phyloP scores from a whole-genome alignment of 805 yeast genomes.

The Candida dendrica region DNA sequence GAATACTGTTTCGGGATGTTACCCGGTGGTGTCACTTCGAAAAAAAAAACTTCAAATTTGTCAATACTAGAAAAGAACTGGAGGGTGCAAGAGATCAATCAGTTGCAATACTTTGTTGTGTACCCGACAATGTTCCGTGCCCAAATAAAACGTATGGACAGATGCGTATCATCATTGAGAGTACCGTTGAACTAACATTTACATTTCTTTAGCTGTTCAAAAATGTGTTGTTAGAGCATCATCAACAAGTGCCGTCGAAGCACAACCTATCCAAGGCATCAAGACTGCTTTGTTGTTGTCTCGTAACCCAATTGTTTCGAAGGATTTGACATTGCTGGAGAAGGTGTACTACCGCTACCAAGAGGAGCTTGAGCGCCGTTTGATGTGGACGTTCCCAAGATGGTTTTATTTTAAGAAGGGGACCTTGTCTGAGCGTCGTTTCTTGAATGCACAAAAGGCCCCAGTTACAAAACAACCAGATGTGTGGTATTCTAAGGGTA shows the following conservation, averaged over 20 bases:
- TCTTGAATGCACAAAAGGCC: conserved; percentile 63
- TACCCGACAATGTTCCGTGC: background rate
- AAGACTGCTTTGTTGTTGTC: conserved; percentile 59
- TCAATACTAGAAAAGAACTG: background rate
- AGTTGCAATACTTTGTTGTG: background rate
- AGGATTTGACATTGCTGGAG: conserved; percentile 68
- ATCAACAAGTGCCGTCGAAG: conserved; percentile 12
- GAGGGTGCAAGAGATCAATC: background rate
- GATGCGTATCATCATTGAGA: no score
- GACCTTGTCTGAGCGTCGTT: conserved; percentile 78
- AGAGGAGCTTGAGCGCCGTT: conserved; percentile 75
- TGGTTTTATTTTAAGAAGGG: conserved; percentile 89
- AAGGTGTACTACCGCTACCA: conserved; percentile 74
- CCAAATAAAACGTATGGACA: background rate
- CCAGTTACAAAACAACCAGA: conserved; percentile 69
- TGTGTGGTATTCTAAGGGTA: conserved; percentile 74
- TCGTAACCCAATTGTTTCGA: conserved; percentile 79
- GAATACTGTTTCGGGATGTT: background rate
- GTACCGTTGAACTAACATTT: no score
- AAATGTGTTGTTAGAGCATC: conserved; percentile 10
- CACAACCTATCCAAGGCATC: conserved; percentile 14
- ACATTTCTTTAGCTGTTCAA: conserved; percentile 7
- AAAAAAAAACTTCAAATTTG: background rate
- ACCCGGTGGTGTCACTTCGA: background rate
- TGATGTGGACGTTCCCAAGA: conserved; percentile 97